Evolutionary conservation across 495 filamentous ascomycete genomes (phyloP).

Genomic region (Penicillium daleae): DNA sequence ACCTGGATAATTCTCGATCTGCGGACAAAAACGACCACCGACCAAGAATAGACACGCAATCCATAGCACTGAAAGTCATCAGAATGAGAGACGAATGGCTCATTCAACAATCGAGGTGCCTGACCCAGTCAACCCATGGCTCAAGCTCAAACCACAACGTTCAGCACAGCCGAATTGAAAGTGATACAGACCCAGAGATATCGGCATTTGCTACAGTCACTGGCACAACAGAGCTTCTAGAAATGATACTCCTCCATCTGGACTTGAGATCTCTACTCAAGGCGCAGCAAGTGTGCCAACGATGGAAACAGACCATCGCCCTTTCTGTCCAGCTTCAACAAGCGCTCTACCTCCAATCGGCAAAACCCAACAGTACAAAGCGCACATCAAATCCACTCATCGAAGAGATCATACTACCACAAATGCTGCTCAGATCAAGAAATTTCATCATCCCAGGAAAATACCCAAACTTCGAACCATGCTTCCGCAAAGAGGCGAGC

Average conservation of each 20-base stretch:
- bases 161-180: background rate
- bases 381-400: background rate
- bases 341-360: background rate
- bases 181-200: background rate
- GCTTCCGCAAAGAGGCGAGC: slow-evolving; percentile 3
- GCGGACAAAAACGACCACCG: background rate
- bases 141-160: background rate
- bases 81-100: background rate
- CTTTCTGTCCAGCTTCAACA: slow-evolving; percentile 2
- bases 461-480: slow-evolving; percentile 6
- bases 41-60: background rate
- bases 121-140: background rate
- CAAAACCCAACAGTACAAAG: background rate
- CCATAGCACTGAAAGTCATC: too few relatives aligned
- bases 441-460: slow-evolving; percentile 3
- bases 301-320: slow-evolving; percentile 2
- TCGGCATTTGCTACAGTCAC: background rate
- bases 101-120: background rate
- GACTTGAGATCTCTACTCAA: background rate
- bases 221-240: slow-evolving; percentile 4
- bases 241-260: background rate
- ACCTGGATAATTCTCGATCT: background rate
- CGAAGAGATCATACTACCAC: slow-evolving; percentile 3
- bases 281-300: slow-evolving; percentile 3
- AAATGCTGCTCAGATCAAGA: background rate